Evolutionary conservation across 495 filamentous ascomycete species (phyloP), one percentile per base, ranked within the genome.

Genomic region (Oidiodendron maius): DNA sequence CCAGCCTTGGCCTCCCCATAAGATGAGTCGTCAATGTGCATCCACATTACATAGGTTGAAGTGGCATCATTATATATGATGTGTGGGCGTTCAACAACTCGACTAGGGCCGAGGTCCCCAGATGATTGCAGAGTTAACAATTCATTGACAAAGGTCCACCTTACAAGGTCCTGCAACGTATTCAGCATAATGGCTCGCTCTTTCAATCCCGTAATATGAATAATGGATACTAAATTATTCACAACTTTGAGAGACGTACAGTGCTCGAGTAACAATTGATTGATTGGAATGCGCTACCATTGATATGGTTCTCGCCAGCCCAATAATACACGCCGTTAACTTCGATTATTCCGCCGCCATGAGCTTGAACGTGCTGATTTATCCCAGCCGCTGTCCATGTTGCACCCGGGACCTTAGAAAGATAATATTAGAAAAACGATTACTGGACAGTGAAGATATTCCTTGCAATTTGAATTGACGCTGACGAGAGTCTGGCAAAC

Each of bases 71-170:
- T 77, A 56, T 73, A 76, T 11, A 77, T 71, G 3, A 84, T 74
- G 64, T 85, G 84, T 5, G 83, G 83, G 25, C 83, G 59, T 58
- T 87, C 82, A 0, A 86, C 70, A 0, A 86, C 66, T 10, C 82
- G 70, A 56, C 70, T 72, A 3, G 79, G 76, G 0, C 80, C 82
- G 2, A 85, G 66, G 47, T 86, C 81, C 3, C 78, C 81, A 1
- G 65, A 68, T 0, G 48, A 40, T 1, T 70, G 66, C 0, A 66
- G 66, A 1, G 73, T 70, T 9, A 87, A 64, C 2, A 84, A 61
- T 2, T 74, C 71, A 26, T 71, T 72, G 6, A 68, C 81, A 50
- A 72, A 77, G 1, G 58, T 75, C 82, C 83, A 86, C 49, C 82
- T 66, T 0, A 86, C 71, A 0, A 85, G 70, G 60, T 85, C 73